Percentiles rank a stretch among this genome's conserved stretches.
These are phyloP conservation scores for Aspergillus sp. DNA, from an alignment of 2,329 filamentous ascomycete species.

Conservation along the genomic window DNA sequence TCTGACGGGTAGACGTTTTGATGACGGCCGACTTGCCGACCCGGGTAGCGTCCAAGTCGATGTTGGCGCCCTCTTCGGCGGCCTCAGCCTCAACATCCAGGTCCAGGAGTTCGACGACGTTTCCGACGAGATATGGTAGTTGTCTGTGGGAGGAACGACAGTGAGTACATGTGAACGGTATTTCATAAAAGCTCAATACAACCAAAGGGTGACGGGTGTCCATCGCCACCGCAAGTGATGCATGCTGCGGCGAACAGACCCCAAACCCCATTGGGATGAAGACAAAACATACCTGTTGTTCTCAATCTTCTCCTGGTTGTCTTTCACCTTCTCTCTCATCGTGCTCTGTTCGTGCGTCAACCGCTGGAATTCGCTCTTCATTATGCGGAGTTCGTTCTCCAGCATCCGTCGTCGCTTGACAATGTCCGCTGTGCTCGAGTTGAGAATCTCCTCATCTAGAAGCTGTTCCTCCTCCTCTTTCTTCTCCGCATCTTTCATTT, in stretches of 20 bases:
- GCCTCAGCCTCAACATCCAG: conserved; percentile 95
- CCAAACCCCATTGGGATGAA: neutral
- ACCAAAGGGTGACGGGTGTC: neutral
- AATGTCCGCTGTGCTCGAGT: conserved; percentile 91
- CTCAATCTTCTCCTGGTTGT: conserved; percentile 97
- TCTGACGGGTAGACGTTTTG: conserved; percentile 97
- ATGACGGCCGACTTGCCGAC: conserved; percentile 99
- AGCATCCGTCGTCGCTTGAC: conserved; percentile 84
- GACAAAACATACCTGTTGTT: conserved; percentile 75
- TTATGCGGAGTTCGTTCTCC: conserved; percentile 97
- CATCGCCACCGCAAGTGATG: conserved; percentile 4
- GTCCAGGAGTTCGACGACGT: conserved; percentile 95
- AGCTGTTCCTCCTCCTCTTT: conserved; percentile 72
- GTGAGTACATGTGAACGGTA: conserved; percentile 5
- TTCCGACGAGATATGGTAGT: conserved; percentile 96
- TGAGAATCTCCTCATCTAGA: conserved; percentile 89
- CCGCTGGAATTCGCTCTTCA: conserved; percentile 95
- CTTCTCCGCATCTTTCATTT: conserved; percentile 81
- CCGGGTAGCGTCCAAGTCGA: conserved; percentile 92
- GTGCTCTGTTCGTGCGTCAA: conserved; percentile 91
- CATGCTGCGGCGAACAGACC: neutral
- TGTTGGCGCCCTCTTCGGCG: conserved; percentile 96
- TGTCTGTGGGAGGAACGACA: conserved; percentile 58
- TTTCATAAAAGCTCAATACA: neutral
- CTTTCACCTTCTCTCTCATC: conserved; percentile 99